phyloP scores from a whole-genome alignment of 192 early-diverging fungal genomes.

The Hyaloraphidium curvatum region DNA sequence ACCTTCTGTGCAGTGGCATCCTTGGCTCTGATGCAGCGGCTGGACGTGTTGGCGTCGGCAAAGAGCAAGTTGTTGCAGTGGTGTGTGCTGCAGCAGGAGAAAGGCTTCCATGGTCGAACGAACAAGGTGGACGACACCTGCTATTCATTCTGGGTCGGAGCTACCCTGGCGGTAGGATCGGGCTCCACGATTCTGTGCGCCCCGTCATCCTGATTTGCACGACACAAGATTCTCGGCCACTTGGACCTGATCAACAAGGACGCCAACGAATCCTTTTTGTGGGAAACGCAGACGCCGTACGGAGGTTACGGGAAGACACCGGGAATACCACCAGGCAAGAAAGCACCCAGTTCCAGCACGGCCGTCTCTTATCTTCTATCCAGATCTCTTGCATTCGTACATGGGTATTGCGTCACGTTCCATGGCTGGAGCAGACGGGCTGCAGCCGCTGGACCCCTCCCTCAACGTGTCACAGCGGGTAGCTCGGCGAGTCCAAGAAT shows the following conservation, averaged over 20 bases:
- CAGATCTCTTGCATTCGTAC: slow-evolving; percentile 69
- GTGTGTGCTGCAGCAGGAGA: slow-evolving; percentile 55
- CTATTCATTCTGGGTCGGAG: slow-evolving; percentile 97
- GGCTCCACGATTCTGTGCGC: not conserved
- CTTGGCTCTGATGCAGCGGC: slow-evolving; percentile 42
- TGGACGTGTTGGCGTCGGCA: slow-evolving; percentile 20
- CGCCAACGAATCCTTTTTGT: slow-evolving; percentile 32
- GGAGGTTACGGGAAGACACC: slow-evolving; percentile 52
- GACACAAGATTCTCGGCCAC: slow-evolving; percentile 29
- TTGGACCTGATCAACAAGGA: slow-evolving; percentile 37
- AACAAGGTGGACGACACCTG: slow-evolving; percentile 84
- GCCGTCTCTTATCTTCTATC: not conserved
- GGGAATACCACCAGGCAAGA: slow-evolving; percentile 31
- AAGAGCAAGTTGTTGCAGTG: slow-evolving; percentile 39
- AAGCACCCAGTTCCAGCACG: not conserved
- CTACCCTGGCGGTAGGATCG: slow-evolving; percentile 31
- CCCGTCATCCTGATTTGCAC: slow-evolving; percentile 4
- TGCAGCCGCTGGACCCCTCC: no score
- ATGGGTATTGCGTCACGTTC: slow-evolving; percentile 55
- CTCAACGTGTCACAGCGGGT: no score
- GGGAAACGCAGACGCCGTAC: slow-evolving; percentile 26
- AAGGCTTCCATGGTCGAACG: slow-evolving; percentile 76
- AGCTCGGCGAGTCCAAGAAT: no score
- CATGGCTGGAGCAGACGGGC: no score
- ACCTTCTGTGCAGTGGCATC: slow-evolving; percentile 79